Evolutionary conservation across 2,329 filamentous ascomycete genomes (phyloP), one percentile per base, ranked within the genome.

Genomic region (Drechslerella stenobrocha): DNA sequence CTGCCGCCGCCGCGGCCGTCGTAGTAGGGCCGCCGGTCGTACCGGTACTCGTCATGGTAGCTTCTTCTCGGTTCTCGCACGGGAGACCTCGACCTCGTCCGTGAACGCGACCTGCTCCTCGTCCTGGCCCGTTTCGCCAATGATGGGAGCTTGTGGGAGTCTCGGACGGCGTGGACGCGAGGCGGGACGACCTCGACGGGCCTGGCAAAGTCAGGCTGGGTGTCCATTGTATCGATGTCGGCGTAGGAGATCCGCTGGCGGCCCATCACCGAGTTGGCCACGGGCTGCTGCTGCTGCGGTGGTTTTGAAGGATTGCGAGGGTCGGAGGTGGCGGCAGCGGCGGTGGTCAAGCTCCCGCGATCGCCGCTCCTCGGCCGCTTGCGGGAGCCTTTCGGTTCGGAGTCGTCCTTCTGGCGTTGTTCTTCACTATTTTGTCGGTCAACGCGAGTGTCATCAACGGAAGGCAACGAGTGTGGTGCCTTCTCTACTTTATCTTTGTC

Each of bases 401-500:
- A 37, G 40, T 48, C 52, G 52, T 56, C 57, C 40, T 35, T 9
- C 44, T 44, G 50, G 52, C 50, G 50, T 48, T 44, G 64, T 55
- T 11, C 15, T 28, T 70, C 64, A 73, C 71, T 73, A 71, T 70
- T 73, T 72, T 69, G 71, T 71, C 73, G 73, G 73, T 74, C 73
- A 74, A 74, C 73, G 71, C 72, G 71, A 67, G 72, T 71, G 70
- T 72, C 73, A 73, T 72, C 70, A 70, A 72, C 70, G 71, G 73
- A 74, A 74, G 73, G 73, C 73, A 74, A 72, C 73, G 73, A 74
- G 72, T 72, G 73, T 73, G 73, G 71, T 74, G 73, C 73, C 73
- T 74, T 74, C 73, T 74, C 72, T 73, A 72, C 72, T 73, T 72
- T 69, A 67, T 67, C 63, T 67, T 50, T 48, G 42, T 59, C 55